Conservation (phyloP, 805 yeast species). For the Wickerhamiella siamensis region DNA sequence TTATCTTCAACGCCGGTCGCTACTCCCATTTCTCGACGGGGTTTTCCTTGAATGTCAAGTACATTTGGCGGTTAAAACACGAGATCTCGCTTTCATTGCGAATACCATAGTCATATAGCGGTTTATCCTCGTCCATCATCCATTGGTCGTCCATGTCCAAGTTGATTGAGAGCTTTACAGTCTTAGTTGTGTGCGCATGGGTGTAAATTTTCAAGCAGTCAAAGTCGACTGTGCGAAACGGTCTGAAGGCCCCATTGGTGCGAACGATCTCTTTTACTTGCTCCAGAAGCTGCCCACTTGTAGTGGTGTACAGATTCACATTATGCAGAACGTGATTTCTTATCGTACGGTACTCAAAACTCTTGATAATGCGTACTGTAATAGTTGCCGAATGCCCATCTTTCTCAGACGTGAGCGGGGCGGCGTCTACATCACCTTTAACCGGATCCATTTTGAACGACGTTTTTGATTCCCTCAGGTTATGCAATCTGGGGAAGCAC, state of each 20-base stretch:
- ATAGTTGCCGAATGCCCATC: slow-evolving; percentile 37
- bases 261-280: slow-evolving; percentile 33
- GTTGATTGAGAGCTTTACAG: slow-evolving; percentile 82
- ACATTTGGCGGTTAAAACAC: slow-evolving; percentile 55
- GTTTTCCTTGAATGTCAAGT: slow-evolving; percentile 52
- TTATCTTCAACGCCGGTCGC: background rate
- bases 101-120: slow-evolving; percentile 38
- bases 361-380: slow-evolving; percentile 76
- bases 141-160: slow-evolving; percentile 77
- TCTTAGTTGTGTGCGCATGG: slow-evolving; percentile 88
- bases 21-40: slow-evolving; percentile 83
- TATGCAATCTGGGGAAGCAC: too few relatives aligned
- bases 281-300: slow-evolving; percentile 49
- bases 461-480: too few relatives aligned
- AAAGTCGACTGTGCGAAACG: slow-evolving; percentile 54
- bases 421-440: background rate
- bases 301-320: slow-evolving; percentile 55
- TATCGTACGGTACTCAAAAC: slow-evolving; percentile 83
- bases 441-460: too few relatives aligned
- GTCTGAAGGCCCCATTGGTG: slow-evolving; percentile 58
- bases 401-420: slow-evolving; percentile 7
- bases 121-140: slow-evolving; percentile 30
- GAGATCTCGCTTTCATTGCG: slow-evolving; percentile 84
- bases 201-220: slow-evolving; percentile 78
- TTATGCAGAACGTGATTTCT: slow-evolving; percentile 56